Base-by-base conservation (phyloP, 208 protist genomes). In the Chromosphaera perkinsii region DNA sequence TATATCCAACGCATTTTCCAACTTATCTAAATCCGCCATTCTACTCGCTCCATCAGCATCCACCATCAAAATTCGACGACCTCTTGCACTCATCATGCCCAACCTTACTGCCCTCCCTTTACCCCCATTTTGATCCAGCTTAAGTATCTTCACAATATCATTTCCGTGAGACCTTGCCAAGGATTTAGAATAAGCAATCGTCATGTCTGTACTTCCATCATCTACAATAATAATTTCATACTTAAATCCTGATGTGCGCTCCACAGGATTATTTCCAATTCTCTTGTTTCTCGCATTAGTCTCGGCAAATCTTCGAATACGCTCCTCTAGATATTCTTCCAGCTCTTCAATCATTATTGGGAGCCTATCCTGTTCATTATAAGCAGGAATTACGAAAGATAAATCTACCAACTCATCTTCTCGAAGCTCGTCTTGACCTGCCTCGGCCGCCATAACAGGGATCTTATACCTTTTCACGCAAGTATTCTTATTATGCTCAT, bases 11-110 rank as follows among this genome's bases (percentile, higher is more conserved):
- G n/a, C 54, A 17, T 70, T 60, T 17, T 69, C 54, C 2, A 73
- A 24, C 43, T 32, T 2, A 59, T 43, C 63, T 31, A 86, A 57
- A 47, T 89, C 84, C 1, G 29, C 29, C 48, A 90, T 78, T 10
- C 77, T 47, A 17, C 84, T 90, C 9, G 86, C 86, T 24, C 78
- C 85, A 76, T 90, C 86, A 27, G 84, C 85, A 61, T 90, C 86
- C 0, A 66, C 84, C 75, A 90, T 85, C 51, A 90, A 52, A 29
- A 84, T 37, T 26, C 75, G 68, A 47, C 73, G 39, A n/a, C 86
- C 86, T 39, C 80, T 35, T 10, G 72, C 58, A 37, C 49, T 51
- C 37, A 81, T 37, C 36, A 88, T 72, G 29, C 78, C 85, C 65
- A 70, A 22, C 0, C 37, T 27, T 0, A 72, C 54, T n/a, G 66